Percentiles rank a stretch among this genome's conserved stretches.
Conservation (phyloP, 106 monocot species). For the Agapanthus africanus region DNA sequence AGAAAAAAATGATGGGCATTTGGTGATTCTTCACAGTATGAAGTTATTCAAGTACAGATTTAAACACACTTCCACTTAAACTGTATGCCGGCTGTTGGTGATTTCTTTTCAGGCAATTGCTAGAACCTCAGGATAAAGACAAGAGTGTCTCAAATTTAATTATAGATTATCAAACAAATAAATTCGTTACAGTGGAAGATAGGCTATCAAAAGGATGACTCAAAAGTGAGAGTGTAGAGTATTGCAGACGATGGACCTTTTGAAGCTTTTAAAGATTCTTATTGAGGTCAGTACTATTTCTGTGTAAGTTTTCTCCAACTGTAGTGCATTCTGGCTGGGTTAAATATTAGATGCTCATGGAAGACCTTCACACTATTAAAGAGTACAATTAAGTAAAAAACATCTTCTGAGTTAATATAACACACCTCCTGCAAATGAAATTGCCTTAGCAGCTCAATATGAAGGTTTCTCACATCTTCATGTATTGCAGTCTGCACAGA, state of each 20-base stretch:
- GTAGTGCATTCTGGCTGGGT: too few relatives aligned
- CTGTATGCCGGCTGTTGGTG: not conserved
- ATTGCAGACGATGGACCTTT: not conserved
- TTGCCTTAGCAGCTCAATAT: slow-evolving; percentile 88
- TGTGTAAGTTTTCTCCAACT: slow-evolving; percentile 22
- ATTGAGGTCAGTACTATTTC: not conserved
- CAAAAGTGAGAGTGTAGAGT: not conserved
- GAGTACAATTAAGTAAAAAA: too few relatives aligned
- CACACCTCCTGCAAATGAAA: slow-evolving; percentile 92
- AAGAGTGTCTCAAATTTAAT: not conserved
- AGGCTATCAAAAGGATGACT: not conserved
- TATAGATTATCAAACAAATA: not conserved
- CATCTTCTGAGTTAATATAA: too few relatives aligned
- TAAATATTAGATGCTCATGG: too few relatives aligned
- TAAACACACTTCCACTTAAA: not conserved
- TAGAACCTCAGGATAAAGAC: not conserved
- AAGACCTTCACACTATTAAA: too few relatives aligned
- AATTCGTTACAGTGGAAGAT: too few relatives aligned
- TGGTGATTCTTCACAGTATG: not conserved
- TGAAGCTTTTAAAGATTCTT: not conserved
- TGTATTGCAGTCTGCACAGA: slow-evolving; percentile 72
- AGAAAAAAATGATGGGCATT: too few relatives aligned
- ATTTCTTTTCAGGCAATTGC: not conserved
- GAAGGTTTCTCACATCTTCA: slow-evolving; percentile 88
- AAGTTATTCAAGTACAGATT: not conserved